phyloP scores from a whole-genome alignment of 2,329 filamentous ascomycete species.

The Metarhizium rileyi region DNA sequence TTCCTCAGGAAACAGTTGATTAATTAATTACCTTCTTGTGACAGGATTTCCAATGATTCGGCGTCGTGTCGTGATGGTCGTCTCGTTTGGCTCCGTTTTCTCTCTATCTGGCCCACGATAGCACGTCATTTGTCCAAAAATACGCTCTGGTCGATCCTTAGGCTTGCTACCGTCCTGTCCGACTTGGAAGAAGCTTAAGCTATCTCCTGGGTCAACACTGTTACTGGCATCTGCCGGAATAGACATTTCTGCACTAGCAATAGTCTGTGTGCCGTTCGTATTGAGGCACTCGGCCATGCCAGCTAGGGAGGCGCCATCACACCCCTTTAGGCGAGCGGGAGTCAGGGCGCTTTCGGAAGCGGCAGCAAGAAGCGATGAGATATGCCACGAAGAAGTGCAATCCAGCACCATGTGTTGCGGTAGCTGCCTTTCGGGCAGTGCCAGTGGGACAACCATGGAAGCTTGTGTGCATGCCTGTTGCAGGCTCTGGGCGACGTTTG shows the following conservation, averaged over 20 bases:
- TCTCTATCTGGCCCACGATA: conserved; percentile 12
- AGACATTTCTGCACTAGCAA: conserved; percentile 65
- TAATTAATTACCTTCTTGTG: conserved; percentile 15
- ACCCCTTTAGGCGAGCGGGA: conserved; percentile 56
- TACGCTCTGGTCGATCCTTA: conserved; percentile 10
- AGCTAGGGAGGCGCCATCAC: conserved; percentile 39
- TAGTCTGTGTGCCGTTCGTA: conserved; percentile 65
- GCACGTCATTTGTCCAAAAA: conserved; percentile 20
- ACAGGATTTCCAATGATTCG: conserved; percentile 18
- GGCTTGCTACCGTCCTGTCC: conserved; percentile 8
- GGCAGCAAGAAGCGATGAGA: conserved; percentile 63
- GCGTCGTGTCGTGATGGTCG: conserved; percentile 9
- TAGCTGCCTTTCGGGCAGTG: conserved; percentile 46
- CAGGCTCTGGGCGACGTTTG: conserved; percentile 67
- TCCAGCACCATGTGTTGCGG: conserved; percentile 53
- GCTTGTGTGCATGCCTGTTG: conserved; percentile 59
- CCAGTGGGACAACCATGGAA: conserved; percentile 69
- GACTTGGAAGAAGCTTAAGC: conserved; percentile 23
- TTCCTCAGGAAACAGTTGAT: too few relatives aligned
- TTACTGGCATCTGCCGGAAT: conserved; percentile 29
- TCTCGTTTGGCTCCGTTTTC: conserved; percentile 3
- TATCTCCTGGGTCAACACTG: conserved; percentile 18
- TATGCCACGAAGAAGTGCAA: conserved; percentile 63
- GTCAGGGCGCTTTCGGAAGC: conserved; percentile 73
- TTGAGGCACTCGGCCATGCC: conserved; percentile 60